Conservation (phyloP, 163 green algal species). For the Scenedesmus sp. region DNA sequence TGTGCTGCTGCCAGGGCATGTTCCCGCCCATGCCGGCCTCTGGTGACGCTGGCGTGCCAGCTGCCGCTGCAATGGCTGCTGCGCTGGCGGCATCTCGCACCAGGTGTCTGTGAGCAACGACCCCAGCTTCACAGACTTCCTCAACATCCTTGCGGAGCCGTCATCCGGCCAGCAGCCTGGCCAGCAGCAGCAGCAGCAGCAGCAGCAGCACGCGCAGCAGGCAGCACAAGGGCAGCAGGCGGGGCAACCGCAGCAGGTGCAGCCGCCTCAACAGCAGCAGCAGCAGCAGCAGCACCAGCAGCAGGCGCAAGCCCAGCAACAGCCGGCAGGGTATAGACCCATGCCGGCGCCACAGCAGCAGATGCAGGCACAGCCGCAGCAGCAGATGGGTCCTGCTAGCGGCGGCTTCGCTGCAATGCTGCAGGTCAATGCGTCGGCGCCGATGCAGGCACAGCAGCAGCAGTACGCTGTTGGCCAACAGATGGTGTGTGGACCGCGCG, state of each 20-base stretch:
- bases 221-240: not conserved
- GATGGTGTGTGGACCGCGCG: not conserved
- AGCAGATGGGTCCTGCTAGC: constrained; percentile 34
- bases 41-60: not conserved
- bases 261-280: constrained; percentile 7
- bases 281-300: not conserved
- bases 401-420: constrained; percentile 37
- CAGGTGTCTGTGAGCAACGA: constrained; percentile 16
- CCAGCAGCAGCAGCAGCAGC: not conserved
- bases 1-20: not conserved
- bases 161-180: not conserved
- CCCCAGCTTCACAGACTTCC: constrained; percentile 35
- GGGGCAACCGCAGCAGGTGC: not conserved
- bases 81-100: not conserved
- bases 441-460: constrained; percentile 23
- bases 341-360: constrained; percentile 26
- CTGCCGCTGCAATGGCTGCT: not conserved
- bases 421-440: not conserved
- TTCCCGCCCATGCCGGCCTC: not conserved
- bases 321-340: not conserved
- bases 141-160: constrained; percentile 20
- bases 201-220: constrained; percentile 23
- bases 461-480: constrained; percentile 23
- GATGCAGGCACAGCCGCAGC: constrained; percentile 17
- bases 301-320: not conserved